Base-by-base conservation (phyloP, 345 rosid genomes). In the Gossypium stocksii region DNA sequence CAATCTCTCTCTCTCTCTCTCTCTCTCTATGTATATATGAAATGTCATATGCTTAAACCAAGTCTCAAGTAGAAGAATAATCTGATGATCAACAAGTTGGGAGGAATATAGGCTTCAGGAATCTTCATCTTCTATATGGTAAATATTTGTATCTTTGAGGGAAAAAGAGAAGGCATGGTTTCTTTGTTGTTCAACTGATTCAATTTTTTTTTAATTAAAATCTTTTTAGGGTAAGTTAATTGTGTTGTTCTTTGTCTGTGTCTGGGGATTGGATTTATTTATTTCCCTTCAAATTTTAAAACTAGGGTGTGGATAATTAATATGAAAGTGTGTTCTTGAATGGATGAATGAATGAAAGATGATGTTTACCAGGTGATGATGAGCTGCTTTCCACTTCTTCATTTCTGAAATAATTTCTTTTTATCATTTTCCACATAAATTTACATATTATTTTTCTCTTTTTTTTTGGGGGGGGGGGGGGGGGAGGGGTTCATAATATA, bases 81-180 rank as follows among this genome's bases (percentile, higher is more conserved):
- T 78, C 72, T 72, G 63, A 61, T 59, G 65, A 75, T 63, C 65
- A 43, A 19, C 68, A 4, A 27, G 58, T 70, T 43, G 68, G 67
- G 49, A 56, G 61, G 75, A 43, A 29, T 16, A 63, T 12, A 73
- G 9, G 67, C 68, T 64, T 29, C 22, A 22, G n/a, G 68, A 27
- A 53, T 38, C 62, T 67, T 78, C 75, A 56, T 22, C 65, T 53
- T 70, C 66, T 64, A 70, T 73, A 76, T 73, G 82, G 82, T 79
- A 76, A 57, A 5, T 34, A 34, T 34, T 34, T 34, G 41, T 6
- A 34, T 34, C 41, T 34, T 34, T 34, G 41, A 34, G 41, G 41
- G 7, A 34, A 4, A 34, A 34, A 34, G 41, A 34, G 7, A 34
- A 34, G 41, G 5, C 41, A 34, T 5, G 41, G 41, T 34, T 5